Base-by-base conservation (phyloP, 1,139 yeast genomes). In the Kodamaea fungicola region DNA sequence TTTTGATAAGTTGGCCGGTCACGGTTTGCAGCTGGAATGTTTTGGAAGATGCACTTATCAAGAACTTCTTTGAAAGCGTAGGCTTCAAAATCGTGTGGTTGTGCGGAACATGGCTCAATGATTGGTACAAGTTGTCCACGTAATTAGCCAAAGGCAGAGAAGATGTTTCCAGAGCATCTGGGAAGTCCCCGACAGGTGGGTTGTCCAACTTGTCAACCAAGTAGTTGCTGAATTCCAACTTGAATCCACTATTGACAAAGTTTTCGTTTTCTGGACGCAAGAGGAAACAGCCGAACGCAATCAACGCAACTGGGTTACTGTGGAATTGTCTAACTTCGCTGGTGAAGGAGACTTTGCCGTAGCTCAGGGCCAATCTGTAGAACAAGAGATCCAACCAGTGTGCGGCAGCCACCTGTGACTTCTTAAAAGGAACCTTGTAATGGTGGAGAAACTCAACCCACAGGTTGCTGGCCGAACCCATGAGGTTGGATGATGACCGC, bases 21-120 rank as follows among this genome's bases (percentile, higher is more conserved):
- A 70, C 61, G 2, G 54, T 44, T 40, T 61, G 62, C 45, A 70
- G 64, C 41, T 69, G 76, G 43, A 63, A 71, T 0, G 74, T 62
- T 36, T 59, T 63, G 28, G 56, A 53, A 3, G 64, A 54, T 29
- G 59, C 53, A 36, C 52, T 55, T 34, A 69, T 49, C 35, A 70
- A 55, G 42, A 57, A 64, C 36, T 52, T 57, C 39, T 67, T 67
- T 19, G 66, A 54, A 19, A 60, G 49, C 4, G 55, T 49, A 0
- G 64, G 62, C 33, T 54, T 55, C 32, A 65, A 42, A 26, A 64
- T 42, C 4, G 44, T 38, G 23, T 49, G 44, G 29, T 50, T 50
- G 38, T 46, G 49, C 2, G 60, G 57, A 8, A 59, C 52, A 29
- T 53, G 52, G 39, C 54, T 49, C 30, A 64, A 49, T 2, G 66